These are phyloP conservation scores for Dacryopinax spathularia DNA, from an alignment of 768 basidiomycete species.

Conservation along the genomic window DNA sequence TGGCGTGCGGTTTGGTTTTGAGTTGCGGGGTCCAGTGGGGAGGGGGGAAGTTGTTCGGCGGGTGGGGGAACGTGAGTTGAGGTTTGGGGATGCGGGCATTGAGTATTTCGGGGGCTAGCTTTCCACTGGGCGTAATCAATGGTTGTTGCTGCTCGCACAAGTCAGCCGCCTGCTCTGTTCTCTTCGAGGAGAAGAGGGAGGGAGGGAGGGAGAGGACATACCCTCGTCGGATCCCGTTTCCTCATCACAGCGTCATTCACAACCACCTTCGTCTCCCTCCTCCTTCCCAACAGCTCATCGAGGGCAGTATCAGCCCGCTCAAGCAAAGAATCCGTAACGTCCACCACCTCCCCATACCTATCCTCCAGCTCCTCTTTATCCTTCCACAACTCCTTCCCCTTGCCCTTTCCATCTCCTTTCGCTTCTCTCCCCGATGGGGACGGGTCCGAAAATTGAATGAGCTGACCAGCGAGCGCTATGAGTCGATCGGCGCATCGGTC, in stretches of 20 bases:
- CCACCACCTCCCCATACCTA: slow-evolving; percentile 65
- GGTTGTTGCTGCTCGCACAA: slow-evolving; percentile 10
- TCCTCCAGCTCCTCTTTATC: slow-evolving; percentile 77
- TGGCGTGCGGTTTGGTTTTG: slow-evolving; percentile 65
- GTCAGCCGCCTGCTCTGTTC: slow-evolving; percentile 9
- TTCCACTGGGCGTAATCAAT: slow-evolving; percentile 6
- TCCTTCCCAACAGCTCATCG: slow-evolving; percentile 60
- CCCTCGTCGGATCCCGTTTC: slow-evolving; percentile 14
- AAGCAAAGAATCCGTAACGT: slow-evolving; percentile 67
- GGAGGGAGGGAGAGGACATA: background rate
- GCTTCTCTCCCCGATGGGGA: background rate
- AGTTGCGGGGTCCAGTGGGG: slow-evolving; percentile 56
- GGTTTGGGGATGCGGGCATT: slow-evolving; percentile 68
- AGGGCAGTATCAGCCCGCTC: slow-evolving; percentile 77
- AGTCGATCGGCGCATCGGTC: slow-evolving; percentile 56
- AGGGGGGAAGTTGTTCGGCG: slow-evolving; percentile 41
- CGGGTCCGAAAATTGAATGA: slow-evolving; percentile 36
- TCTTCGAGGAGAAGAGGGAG: background rate
- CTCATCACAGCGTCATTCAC: background rate
- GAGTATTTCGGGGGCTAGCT: slow-evolving; percentile 7
- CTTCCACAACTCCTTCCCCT: slow-evolving; percentile 43
- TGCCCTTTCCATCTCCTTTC: slow-evolving; percentile 23
- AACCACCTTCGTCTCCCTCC: slow-evolving; percentile 31
- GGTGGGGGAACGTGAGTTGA: slow-evolving; percentile 54
- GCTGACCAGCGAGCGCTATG: slow-evolving; percentile 47